These are phyloP conservation scores for Sinapis alba DNA, from an alignment of 441 rosid genomes.

Conservation along the genomic window DNA sequence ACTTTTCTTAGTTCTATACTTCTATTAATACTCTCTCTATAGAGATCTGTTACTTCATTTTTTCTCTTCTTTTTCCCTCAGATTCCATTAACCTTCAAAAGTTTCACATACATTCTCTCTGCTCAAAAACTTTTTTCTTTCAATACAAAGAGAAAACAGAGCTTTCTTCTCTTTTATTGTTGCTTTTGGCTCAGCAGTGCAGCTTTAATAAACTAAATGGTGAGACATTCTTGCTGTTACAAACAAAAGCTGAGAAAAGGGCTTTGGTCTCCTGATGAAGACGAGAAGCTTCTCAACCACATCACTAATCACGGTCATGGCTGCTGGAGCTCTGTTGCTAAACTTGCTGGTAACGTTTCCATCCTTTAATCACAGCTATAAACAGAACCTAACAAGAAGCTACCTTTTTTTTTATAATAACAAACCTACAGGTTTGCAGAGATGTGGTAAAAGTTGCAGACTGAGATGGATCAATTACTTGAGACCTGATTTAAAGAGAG, in stretches of 20 bases:
- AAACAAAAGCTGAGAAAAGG: conserved; percentile 95
- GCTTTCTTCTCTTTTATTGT: conserved; percentile 18
- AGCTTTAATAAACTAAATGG: conserved; percentile 53
- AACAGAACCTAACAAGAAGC: neutral
- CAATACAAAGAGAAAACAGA: neutral
- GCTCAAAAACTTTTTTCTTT: neutral
- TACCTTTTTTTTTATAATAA: neutral
- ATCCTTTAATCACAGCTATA: neutral
- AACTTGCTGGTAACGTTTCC: conserved; percentile 62
- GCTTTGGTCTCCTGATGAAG: conserved; percentile 98
- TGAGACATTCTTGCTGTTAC: conserved; percentile 84
- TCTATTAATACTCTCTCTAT: conserved; percentile 48
- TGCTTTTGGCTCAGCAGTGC: conserved; percentile 19
- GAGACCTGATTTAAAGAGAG: conserved; percentile 92
- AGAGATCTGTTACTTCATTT: conserved; percentile 46
- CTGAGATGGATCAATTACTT: conserved; percentile 84
- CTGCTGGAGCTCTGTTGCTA: conserved; percentile 97
- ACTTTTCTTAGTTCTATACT: conserved; percentile 45
- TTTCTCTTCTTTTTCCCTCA: conserved; percentile 29
- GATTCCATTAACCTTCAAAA: conserved; percentile 27
- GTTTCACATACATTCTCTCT: neutral
- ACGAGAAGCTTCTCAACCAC: conserved; percentile 78
- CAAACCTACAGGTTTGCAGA: conserved; percentile 57
- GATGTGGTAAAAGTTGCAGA: conserved; percentile 88
- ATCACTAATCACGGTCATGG: conserved; percentile 85